A percentile compares a stretch with the other conserved stretches of the same genome.
Evolutionary conservation across 305 asterid species (phyloP).

Genomic region (Stenogyne calaminthoides): DNA sequence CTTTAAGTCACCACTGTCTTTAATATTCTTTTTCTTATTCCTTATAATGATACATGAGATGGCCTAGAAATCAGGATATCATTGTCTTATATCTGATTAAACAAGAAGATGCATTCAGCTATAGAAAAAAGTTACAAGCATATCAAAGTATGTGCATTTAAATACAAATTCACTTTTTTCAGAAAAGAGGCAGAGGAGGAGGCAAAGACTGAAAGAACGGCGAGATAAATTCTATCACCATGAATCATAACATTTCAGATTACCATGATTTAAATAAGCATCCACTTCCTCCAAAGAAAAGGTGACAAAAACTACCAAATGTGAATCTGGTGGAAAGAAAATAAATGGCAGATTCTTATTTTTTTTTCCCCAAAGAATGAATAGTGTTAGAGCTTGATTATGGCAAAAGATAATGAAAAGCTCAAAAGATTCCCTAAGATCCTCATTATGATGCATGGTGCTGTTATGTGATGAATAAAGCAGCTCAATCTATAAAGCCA

Average conservation of each 20-base stretch:
- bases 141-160: not conserved
- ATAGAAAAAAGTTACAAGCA: not conserved
- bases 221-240: not conserved
- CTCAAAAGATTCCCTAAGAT: not conserved
- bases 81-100: not conserved
- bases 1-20: too few relatives aligned
- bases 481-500: not conserved
- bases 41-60: not conserved
- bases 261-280: not conserved
- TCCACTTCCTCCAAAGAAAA: constrained; percentile 9
- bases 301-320: not conserved
- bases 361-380: not conserved
- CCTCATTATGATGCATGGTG: not conserved
- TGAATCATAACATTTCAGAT: not conserved
- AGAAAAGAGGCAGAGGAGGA: not conserved
- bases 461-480: not conserved
- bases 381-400: not conserved
- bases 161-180: not conserved
- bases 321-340: constrained; percentile 2
- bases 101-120: not conserved
- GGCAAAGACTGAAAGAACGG: not conserved
- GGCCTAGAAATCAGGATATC: not conserved
- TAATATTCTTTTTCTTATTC: too few relatives aligned
- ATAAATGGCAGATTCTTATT: not conserved
- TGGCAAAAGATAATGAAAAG: not conserved